Evolutionary conservation across 306 rosid species (phyloP), one percentile per base, ranked within the genome.

Genomic region (Lathyrus tuberosus): DNA sequence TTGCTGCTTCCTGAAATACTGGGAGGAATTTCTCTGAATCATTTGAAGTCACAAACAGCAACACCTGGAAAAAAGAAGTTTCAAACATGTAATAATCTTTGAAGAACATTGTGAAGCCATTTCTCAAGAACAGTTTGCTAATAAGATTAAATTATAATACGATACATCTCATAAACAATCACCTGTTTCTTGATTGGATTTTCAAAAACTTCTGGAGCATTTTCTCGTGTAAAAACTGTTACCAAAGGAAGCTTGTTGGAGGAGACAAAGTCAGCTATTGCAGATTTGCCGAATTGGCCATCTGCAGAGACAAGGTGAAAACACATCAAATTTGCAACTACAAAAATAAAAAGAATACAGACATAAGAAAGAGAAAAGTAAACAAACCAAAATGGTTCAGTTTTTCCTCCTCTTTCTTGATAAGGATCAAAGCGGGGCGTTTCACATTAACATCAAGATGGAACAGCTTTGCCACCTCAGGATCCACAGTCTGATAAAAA

Each of bases 121-220:
- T 44, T 72, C 48, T 48, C 5, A 69, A 60, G 12, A 69, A 37
- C 18, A 22, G 42, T 44, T 40, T 57, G 47, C 66, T 37, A 49
- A 71, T 43, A 31, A 78, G 54, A 73, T 44, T 26, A 41, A 14
- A 61, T 59, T 52, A 38, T 3, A 12, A 58, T 16, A 47, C 64
- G 52, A 75, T 12, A 42, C 7, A 43, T 42, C 62, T 12, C n/a
- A 62, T n/a, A 16, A 57, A 70, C 71, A 70, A 79, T 14, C 78
- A 91, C 99, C 97, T 95, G 99, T 79, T 91, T 95, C 86, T 95
- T 95, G 48, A 91, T 89, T 63, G 87, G 60, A 79, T 91, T 95
- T 86, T 95, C 99, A 70, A 95, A 95, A 67, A 95, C 72, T 35
- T 78, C 46, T 40, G 95, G 87, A 33, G 99, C 99, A 67, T 75